Percentiles rank a stretch among this genome's conserved stretches.
phyloP scores from a whole-genome alignment of 2,329 filamentous ascomycete genomes.

The Verticillium zaregamsianum region DNA sequence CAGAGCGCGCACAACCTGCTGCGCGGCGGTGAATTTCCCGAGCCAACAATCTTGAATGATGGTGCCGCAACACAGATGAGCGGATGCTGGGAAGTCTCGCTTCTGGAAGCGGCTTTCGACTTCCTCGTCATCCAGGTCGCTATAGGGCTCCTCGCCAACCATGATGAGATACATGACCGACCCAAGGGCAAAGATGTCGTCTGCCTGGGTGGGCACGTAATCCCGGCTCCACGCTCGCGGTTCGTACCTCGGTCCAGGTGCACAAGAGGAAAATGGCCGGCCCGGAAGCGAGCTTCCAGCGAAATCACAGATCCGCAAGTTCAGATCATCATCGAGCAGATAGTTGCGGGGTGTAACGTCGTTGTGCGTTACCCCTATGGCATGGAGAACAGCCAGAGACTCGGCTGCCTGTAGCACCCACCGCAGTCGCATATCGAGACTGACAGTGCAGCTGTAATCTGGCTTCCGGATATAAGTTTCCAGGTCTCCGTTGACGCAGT shows the following conservation, averaged over 20 bases:
- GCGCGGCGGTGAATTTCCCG: too few species aligned
- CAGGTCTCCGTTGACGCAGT: constrained; percentile 19
- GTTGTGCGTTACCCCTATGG: background rate
- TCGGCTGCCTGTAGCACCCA: background rate
- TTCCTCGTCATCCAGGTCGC: background rate
- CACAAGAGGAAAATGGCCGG: background rate
- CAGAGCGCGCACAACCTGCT: too few species aligned
- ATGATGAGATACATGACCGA: background rate
- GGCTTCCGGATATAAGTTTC: background rate
- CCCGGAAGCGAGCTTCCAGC: background rate
- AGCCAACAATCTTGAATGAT: background rate
- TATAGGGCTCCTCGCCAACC: background rate
- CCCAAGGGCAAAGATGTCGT: background rate
- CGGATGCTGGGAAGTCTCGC: background rate
- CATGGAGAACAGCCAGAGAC: background rate
- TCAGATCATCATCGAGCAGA: background rate
- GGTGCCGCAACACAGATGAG: background rate
- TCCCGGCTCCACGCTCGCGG: background rate
- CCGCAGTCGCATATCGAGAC: background rate
- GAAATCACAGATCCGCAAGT: background rate
- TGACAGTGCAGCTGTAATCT: background rate
- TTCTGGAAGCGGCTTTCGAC: background rate
- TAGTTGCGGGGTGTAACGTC: background rate
- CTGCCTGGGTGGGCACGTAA: background rate
- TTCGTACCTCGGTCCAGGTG: background rate